phyloP scores from a whole-genome alignment of 345 rosid species.

The Hevea brasiliensis region DNA sequence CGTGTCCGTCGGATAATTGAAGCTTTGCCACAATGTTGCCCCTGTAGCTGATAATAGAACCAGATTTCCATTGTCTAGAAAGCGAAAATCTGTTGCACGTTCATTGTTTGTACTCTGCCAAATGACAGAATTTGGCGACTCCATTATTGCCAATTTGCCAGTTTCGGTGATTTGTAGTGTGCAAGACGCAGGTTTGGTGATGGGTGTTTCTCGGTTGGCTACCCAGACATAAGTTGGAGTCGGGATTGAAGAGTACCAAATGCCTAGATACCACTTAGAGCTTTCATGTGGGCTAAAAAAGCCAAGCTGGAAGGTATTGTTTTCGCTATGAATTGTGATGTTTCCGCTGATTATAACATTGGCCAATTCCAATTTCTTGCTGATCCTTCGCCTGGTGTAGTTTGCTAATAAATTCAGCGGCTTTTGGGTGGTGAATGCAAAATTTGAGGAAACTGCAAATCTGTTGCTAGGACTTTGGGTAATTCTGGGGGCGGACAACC shows the following conservation, averaged over 20 bases:
- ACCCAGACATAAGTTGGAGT: slow-evolving; percentile 53
- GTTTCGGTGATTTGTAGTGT: slow-evolving; percentile 26
- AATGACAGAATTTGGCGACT: slow-evolving; percentile 27
- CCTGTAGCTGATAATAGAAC: slow-evolving; percentile 36
- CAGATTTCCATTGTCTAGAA: slow-evolving; percentile 53
- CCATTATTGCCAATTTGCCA: slow-evolving; percentile 42
- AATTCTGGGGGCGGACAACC: neutral
- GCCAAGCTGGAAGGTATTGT: slow-evolving; percentile 50
- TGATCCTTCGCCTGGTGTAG: neutral
- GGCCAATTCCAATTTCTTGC: slow-evolving; percentile 24
- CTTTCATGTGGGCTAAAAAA: slow-evolving; percentile 46
- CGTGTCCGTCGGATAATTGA: slow-evolving; percentile 54
- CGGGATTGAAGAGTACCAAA: slow-evolving; percentile 54
- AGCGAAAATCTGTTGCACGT: slow-evolving; percentile 17
- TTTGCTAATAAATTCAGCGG: neutral
- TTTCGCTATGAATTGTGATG: slow-evolving; percentile 43
- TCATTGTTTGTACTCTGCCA: slow-evolving; percentile 48
- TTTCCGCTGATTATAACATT: slow-evolving; percentile 44
- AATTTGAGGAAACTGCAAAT: neutral
- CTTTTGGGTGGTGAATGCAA: neutral
- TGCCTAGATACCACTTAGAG: slow-evolving; percentile 48
- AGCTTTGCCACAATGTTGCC: slow-evolving; percentile 52
- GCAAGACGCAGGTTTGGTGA: slow-evolving; percentile 26
- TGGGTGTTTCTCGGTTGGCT: slow-evolving; percentile 49
- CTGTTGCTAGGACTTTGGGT: neutral